Percentiles rank a stretch among this genome's conserved stretches.
Conservation (phyloP, 306 rosid species). For the Arachis hypogaea region DNA sequence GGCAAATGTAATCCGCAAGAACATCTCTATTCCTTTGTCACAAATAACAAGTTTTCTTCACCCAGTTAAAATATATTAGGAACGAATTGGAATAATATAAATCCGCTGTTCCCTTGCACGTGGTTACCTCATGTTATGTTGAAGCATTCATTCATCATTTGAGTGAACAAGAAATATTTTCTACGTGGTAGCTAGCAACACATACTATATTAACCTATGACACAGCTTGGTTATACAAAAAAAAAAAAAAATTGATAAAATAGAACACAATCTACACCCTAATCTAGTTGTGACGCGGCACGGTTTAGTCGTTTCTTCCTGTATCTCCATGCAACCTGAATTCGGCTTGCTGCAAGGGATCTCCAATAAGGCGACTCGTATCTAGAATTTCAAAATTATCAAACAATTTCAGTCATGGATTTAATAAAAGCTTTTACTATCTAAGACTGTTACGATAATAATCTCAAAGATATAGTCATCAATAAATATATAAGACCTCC, state of each 20-base stretch:
- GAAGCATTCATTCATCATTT: too few species aligned
- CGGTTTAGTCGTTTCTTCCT: conserved; percentile 60
- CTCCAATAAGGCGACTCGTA: conserved; percentile 87
- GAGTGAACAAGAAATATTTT: too few species aligned
- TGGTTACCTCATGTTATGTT: background rate
- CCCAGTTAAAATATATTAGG: too few species aligned
- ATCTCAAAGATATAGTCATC: too few species aligned
- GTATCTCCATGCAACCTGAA: conserved; percentile 88
- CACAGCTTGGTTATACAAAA: background rate
- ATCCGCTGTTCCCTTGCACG: too few species aligned
- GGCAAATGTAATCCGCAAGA: too few species aligned
- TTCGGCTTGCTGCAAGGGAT: conserved; percentile 65
- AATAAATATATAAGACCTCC: too few species aligned
- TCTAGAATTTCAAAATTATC: conserved; percentile 38
- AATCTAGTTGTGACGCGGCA: conserved; percentile 31
- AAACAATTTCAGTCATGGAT: background rate
- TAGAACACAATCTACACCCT: background rate
- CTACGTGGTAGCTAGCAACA: too few species aligned
- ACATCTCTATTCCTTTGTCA: too few species aligned
- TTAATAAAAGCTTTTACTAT: background rate
- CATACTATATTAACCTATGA: background rate
- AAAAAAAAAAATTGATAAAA: background rate
- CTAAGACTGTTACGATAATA: too few species aligned
- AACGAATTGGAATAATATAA: too few species aligned
- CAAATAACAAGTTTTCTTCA: too few species aligned